Conservation (phyloP, 2,329 filamentous ascomycete genomes). For the Helotiales sp. region DNA sequence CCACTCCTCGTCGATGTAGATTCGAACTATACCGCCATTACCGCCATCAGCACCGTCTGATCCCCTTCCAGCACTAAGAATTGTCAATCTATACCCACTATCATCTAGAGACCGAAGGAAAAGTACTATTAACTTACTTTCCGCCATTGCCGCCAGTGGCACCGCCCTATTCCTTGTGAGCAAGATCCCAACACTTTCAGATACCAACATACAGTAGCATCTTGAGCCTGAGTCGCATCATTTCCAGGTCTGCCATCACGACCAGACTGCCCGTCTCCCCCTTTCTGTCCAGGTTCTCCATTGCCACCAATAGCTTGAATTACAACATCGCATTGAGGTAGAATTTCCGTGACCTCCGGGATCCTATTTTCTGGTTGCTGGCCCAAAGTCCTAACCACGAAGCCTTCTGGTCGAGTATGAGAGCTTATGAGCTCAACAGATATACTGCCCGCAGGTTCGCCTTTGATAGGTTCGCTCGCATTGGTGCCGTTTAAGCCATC, state of each 20-base stretch:
- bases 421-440: slow-evolving; percentile 6
- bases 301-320: slow-evolving; percentile 11
- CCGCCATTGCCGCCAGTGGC: slow-evolving; percentile 9
- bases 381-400: slow-evolving; percentile 2
- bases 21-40: slow-evolving; percentile 8
- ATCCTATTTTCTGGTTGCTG: slow-evolving; percentile 8
- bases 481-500: slow-evolving; percentile 5
- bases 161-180: neutral
- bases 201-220: slow-evolving; percentile 5
- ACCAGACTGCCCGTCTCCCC: slow-evolving; percentile 6
- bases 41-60: slow-evolving; percentile 13
- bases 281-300: slow-evolving; percentile 9
- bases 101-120: neutral
- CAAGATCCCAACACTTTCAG: neutral
- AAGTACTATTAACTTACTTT: neutral
- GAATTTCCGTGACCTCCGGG: slow-evolving; percentile 1
- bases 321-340: slow-evolving; percentile 5
- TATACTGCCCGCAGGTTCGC: slow-evolving; percentile 5
- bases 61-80: slow-evolving; percentile 9
- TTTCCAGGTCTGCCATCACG: slow-evolving; percentile 3
- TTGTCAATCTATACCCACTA: neutral
- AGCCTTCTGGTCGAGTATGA: slow-evolving; percentile 4
- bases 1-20: slow-evolving; percentile 14
- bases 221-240: slow-evolving; percentile 7
- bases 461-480: neutral